Evolutionary conservation across 2,329 filamentous ascomycete species (phyloP).

Genomic region (Aspergillus ruber): DNA sequence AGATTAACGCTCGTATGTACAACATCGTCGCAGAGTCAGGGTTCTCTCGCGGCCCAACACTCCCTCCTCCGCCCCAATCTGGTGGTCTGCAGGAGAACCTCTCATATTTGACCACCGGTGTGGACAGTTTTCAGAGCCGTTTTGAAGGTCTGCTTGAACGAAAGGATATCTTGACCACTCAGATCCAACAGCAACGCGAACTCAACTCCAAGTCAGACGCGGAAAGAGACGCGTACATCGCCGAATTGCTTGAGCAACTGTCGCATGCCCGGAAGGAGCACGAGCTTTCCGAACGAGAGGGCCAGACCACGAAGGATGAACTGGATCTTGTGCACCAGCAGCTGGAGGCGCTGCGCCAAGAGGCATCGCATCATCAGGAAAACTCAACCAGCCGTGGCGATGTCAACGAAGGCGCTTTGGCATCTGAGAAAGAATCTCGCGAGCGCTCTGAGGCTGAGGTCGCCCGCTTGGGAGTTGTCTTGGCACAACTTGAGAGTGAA

Average conservation of each 20-base stretch:
- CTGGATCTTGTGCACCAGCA: constrained; percentile 38
- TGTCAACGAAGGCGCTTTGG: constrained; percentile 21
- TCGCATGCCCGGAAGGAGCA: constrained; percentile 61
- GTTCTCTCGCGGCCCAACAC: constrained; percentile 37
- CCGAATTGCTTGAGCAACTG: constrained; percentile 40
- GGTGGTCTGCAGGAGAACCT: constrained; percentile 62
- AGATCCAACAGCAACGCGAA: constrained; percentile 92
- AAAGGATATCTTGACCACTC: constrained; percentile 78
- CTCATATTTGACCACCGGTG: constrained; percentile 67
- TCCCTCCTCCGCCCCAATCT: constrained; percentile 54
- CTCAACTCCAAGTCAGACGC: constrained; percentile 80
- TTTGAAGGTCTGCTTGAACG: constrained; percentile 77
- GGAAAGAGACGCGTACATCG: constrained; percentile 45
- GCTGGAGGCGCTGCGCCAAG: constrained; percentile 35
- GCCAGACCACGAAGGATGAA: constrained; percentile 34
- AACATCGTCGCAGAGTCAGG: constrained; percentile 48
- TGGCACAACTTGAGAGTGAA: constrained; percentile 41
- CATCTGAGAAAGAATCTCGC: constrained; percentile 23
- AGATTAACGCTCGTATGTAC: constrained; percentile 60
- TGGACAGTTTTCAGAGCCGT: constrained; percentile 71
- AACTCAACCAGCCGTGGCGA: constrained; percentile 21
- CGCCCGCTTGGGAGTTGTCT: constrained; percentile 42
- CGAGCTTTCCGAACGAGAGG: constrained; percentile 44
- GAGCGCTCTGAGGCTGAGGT: constrained; percentile 26
- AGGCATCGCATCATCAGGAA: constrained; percentile 21